These are phyloP conservation scores for Cercis canadensis DNA, from an alignment of 306 rosid species.

Conservation along the genomic window DNA sequence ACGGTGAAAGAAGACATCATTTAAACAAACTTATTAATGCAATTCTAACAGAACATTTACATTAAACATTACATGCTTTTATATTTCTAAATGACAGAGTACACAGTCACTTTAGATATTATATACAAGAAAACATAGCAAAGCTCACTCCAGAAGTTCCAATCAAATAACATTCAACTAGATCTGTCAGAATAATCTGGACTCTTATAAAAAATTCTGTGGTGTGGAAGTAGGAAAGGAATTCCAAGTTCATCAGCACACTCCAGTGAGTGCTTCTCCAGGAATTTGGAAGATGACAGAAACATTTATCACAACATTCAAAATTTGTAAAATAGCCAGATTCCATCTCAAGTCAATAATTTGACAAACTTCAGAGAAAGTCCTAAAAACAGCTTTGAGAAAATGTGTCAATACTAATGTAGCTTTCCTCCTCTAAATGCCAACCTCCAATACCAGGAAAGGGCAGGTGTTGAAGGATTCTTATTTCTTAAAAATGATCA, in stretches of 20 bases:
- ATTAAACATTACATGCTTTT: not conserved
- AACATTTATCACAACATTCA: slow-evolving; percentile 4
- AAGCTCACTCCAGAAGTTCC: slow-evolving; percentile 10
- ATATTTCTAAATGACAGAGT: not conserved
- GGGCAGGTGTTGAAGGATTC: too few relatives aligned
- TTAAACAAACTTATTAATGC: not conserved
- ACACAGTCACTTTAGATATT: not conserved
- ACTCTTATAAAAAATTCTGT: slow-evolving; percentile 5
- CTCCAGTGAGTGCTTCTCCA: not conserved
- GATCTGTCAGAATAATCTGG: slow-evolving; percentile 7
- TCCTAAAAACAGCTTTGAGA: slow-evolving; percentile 7
- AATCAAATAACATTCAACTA: slow-evolving; percentile 19
- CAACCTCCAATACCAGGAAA: too few relatives aligned
- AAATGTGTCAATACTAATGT: slow-evolving; percentile 5
- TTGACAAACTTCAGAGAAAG: not conserved
- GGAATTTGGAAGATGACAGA: slow-evolving; percentile 17
- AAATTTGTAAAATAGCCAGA: slow-evolving; percentile 16
- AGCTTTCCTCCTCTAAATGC: not conserved
- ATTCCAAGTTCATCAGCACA: slow-evolving; percentile 13
- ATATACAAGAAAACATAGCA: not conserved
- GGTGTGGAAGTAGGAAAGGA: slow-evolving; percentile 14
- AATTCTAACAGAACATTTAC: not conserved
- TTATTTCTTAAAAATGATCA: too few relatives aligned
- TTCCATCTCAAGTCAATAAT: not conserved
- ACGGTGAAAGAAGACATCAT: slow-evolving; percentile 8